A percentile compares a stretch with the other conserved stretches of the same genome.
Evolutionary conservation across 257 asterid genomes (phyloP).

Genomic region (Plectranthus barbatus): DNA sequence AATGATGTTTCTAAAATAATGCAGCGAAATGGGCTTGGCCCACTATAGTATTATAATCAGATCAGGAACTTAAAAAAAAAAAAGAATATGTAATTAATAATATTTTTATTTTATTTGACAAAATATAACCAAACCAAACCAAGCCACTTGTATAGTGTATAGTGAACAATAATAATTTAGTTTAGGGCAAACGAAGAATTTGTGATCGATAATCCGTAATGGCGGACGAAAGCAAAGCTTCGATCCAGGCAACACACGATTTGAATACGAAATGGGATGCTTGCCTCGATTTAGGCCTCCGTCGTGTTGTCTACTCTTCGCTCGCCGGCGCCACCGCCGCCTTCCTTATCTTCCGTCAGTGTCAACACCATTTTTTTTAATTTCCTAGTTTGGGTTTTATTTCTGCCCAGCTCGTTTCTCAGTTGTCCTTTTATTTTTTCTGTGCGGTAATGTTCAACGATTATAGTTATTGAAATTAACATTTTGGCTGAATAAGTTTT

Average conservation of each 20-base stretch:
- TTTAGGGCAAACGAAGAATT: neutral
- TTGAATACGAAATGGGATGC: constrained; percentile 69
- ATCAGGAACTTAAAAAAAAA: neutral
- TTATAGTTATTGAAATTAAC: neutral
- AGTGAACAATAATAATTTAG: too few species aligned
- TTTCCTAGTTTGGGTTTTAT: neutral
- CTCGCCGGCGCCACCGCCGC: constrained; percentile 55
- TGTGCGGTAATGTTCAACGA: neutral
- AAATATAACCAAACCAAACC: too few species aligned
- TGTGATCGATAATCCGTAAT: constrained; percentile 17
- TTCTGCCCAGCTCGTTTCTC: neutral
- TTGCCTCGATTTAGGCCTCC: constrained; percentile 56
- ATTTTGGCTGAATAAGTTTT: neutral
- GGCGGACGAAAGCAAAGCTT: constrained; percentile 38
- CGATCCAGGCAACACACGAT: constrained; percentile 33
- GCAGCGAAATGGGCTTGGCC: neutral
- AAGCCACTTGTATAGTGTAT: too few species aligned
- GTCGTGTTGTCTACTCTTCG: constrained; percentile 59
- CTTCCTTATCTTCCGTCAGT: constrained; percentile 61
- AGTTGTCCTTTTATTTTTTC: neutral
- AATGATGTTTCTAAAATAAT: neutral
- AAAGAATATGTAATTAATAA: too few species aligned
- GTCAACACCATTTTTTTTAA: neutral
- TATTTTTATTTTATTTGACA: neutral
- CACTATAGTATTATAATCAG: neutral